Evolutionary conservation across 2,329 filamentous ascomycete species (phyloP).

Genomic region (Pseudogymnoascus sp.): DNA sequence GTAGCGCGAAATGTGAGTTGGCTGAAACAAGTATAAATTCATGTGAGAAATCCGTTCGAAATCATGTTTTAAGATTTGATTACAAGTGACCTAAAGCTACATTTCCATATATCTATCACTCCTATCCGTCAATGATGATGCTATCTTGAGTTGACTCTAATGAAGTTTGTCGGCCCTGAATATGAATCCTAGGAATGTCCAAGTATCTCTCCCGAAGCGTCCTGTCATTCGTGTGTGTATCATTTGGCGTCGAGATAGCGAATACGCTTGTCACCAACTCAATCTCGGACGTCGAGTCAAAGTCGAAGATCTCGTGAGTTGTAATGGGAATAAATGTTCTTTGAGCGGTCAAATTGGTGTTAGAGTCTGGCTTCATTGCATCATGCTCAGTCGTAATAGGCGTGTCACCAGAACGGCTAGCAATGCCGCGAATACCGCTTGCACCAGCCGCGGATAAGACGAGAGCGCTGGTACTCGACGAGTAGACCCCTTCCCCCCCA

Average conservation of each 20-base stretch:
- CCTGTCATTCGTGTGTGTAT: neutral
- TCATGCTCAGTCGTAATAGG: neutral
- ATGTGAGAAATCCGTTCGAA: neutral
- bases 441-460: slow-evolving; percentile 11
- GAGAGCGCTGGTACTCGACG: neutral
- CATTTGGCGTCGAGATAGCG: slow-evolving; percentile 1
- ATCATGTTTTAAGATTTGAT: neutral
- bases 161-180: neutral
- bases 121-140: neutral
- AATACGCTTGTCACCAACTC: slow-evolving; percentile 12
- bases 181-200: neutral
- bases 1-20: neutral
- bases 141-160: neutral
- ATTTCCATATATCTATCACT: neutral
- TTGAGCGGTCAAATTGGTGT: slow-evolving; percentile 17
- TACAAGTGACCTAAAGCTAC: neutral
- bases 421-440: neutral
- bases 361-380: slow-evolving; percentile 15
- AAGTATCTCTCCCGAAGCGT: neutral
- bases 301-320: slow-evolving; percentile 9
- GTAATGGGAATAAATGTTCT: slow-evolving; percentile 15
- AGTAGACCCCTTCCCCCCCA: slow-evolving; percentile 2
- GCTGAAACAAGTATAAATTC: neutral
- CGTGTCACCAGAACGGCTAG: neutral
- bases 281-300: neutral